A percentile compares a stretch with the other conserved stretches of the same genome.
These are phyloP conservation scores for Coemansia sp. DNA, from an alignment of 192 early-diverging fungal species.

Conservation along the genomic window DNA sequence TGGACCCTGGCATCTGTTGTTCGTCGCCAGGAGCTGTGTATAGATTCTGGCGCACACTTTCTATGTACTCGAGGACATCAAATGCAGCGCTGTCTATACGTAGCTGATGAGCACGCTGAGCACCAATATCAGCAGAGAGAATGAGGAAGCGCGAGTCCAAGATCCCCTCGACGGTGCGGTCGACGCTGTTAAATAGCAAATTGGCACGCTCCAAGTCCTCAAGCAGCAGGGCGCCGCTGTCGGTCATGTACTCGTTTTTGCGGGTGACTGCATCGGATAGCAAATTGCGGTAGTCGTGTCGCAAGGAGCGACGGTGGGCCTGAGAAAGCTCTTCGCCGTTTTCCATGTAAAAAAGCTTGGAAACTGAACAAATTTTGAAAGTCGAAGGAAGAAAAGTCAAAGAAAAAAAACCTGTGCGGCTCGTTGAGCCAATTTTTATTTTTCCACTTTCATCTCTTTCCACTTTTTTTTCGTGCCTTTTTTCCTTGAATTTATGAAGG, in stretches of 20 bases:
- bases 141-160: constrained; percentile 85
- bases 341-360: not conserved
- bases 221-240: constrained; percentile 21
- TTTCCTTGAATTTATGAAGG: too few species aligned
- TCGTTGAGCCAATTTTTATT: not conserved
- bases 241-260: constrained; percentile 46
- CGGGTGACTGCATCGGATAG: constrained; percentile 38
- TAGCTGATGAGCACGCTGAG: constrained; percentile 75
- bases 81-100: constrained; percentile 72
- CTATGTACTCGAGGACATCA: constrained; percentile 74
- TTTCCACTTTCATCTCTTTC: not conserved
- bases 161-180: constrained; percentile 79
- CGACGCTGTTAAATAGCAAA: constrained; percentile 56
- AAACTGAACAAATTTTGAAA: not conserved
- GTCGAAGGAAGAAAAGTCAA: not conserved
- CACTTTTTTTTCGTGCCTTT: not conserved
- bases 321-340: constrained; percentile 3
- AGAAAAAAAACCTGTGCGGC: not conserved
- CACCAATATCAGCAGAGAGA: constrained; percentile 67
- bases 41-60: constrained; percentile 58
- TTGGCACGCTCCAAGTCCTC: constrained; percentile 46
- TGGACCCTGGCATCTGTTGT: constrained; percentile 26
- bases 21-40: constrained; percentile 48
- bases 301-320: constrained; percentile 28
- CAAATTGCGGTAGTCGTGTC: constrained; percentile 45